These are phyloP conservation scores for Tetradesmus lagerheimii DNA, from an alignment of 139 green algal genomes.

Conservation along the genomic window DNA sequence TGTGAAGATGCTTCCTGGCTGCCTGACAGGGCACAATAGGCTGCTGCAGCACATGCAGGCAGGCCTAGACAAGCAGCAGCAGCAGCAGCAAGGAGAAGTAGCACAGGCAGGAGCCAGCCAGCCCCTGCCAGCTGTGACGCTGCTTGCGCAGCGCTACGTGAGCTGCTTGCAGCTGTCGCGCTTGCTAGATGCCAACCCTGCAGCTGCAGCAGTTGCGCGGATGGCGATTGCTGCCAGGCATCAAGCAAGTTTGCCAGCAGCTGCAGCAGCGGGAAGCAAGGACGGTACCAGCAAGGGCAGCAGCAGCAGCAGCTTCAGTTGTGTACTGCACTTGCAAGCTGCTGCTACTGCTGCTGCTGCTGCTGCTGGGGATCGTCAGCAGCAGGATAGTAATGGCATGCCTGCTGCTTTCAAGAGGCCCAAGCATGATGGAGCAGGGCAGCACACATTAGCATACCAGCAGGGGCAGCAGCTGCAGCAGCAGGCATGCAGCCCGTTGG, in stretches of 20 bases:
- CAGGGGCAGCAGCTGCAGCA: not conserved
- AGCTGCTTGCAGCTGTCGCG: not conserved
- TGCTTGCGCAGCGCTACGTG: constrained; percentile 37
- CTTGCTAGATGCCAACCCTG: constrained; percentile 27
- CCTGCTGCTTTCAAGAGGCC: not conserved
- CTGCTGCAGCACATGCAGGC: not conserved
- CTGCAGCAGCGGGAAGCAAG: constrained; percentile 8
- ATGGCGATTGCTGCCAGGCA: not conserved
- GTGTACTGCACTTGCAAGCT: not conserved
- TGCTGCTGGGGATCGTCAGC: not conserved
- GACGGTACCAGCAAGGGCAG: not conserved
- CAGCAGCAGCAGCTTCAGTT: not conserved
- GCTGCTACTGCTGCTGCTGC: not conserved
- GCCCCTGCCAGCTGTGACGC: constrained; percentile 9
- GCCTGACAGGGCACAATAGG: not conserved
- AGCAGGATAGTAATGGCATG: not conserved
- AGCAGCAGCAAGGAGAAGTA: not conserved
- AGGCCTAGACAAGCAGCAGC: constrained; percentile 5
- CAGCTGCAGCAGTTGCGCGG: constrained; percentile 1
- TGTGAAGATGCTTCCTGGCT: not conserved
- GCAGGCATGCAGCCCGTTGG: not conserved
- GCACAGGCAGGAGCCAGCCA: no score
- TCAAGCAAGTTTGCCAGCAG: not conserved
- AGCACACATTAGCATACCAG: not conserved
- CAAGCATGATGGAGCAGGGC: not conserved